phyloP scores from a whole-genome alignment of 495 filamentous ascomycete genomes.

The Cercophora sp. region DNA sequence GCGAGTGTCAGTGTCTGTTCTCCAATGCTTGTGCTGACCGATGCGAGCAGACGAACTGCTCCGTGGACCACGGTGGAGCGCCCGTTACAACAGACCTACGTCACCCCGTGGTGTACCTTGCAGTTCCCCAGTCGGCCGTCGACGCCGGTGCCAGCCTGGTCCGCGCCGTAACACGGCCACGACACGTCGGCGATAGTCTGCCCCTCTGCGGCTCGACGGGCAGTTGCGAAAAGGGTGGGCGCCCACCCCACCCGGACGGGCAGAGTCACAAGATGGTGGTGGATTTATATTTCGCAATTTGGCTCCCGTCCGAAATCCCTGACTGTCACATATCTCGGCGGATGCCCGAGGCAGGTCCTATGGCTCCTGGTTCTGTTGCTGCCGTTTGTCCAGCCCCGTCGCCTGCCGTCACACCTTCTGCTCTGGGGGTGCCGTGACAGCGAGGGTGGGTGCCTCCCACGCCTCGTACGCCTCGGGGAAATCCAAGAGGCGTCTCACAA shows the following conservation, averaged over 20 bases:
- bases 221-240: neutral
- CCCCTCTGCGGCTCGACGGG: slow-evolving; percentile 19
- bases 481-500: neutral
- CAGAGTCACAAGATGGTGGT: slow-evolving; percentile 29
- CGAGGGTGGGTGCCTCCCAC: neutral
- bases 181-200: too few relatives aligned
- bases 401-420: slow-evolving; percentile 20
- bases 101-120: too few relatives aligned
- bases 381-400: slow-evolving; percentile 9
- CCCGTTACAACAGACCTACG: too few relatives aligned
- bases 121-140: slow-evolving; percentile 1
- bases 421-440: slow-evolving; percentile 3
- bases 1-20: neutral
- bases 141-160: neutral
- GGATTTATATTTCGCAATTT: slow-evolving; percentile 29
- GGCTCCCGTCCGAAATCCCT: slow-evolving; percentile 23
- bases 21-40: slow-evolving; percentile 7
- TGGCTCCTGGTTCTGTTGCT: neutral
- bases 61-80: too few relatives aligned
- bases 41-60: too few relatives aligned
- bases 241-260: slow-evolving; percentile 22
- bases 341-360: slow-evolving; percentile 12
- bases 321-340: slow-evolving; percentile 13
- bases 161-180: too few relatives aligned
- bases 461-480: slow-evolving; percentile 1